Base-by-base conservation (phyloP, 306 rosid genomes). In the Comarum palustre region DNA sequence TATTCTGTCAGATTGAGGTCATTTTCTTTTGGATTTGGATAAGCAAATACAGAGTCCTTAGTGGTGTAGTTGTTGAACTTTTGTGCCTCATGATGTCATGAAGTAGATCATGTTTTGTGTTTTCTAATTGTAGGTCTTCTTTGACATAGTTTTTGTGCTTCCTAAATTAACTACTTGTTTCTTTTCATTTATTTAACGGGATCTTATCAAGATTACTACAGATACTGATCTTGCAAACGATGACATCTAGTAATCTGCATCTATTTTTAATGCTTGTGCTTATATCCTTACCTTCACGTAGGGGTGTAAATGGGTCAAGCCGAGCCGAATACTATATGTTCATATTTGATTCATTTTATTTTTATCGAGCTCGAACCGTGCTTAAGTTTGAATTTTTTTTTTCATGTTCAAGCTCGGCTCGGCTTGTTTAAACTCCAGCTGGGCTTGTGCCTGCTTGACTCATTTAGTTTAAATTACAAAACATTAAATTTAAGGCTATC, bases 1-100 rank as follows among this genome's bases (percentile, higher is more conserved):
- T 5, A 13, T 81, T 81, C 75, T 79, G 88, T 83, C 81, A 81
- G 78, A 75, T 69, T 83, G 79, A 45, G 73, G 73, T 73, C 64
- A 75, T 77, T 77, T 78, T 45, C 51, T 39, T 69, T 41, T 42
- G 67, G 59, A 70, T 76, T 82, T 80, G 60, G 70, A 80, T 85
- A 71, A 68, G 84, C 83, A 57, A n/a, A n/a, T n/a, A 22, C 24
- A 36, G 46, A 32, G 76, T 77, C 71, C 48, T 72, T 76, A 72
- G 63, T 71, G 79, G 57, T 65, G 72, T 48, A 12, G 75, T 58
- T 0, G 75, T 72, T 72, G 17, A 73, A 68, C 60, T 25, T 74
- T 71, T 77, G 50, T 52, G 64, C 71, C 82, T 60, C 84, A 50
- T 78, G 85, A 74, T 46, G 46, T 42, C 86, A 69, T 80, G 85